Evolutionary conservation across 176 grass and related monocot genomes (phyloP), one percentile per base, ranked within the genome.

Genomic region (Chloris gayana): DNA sequence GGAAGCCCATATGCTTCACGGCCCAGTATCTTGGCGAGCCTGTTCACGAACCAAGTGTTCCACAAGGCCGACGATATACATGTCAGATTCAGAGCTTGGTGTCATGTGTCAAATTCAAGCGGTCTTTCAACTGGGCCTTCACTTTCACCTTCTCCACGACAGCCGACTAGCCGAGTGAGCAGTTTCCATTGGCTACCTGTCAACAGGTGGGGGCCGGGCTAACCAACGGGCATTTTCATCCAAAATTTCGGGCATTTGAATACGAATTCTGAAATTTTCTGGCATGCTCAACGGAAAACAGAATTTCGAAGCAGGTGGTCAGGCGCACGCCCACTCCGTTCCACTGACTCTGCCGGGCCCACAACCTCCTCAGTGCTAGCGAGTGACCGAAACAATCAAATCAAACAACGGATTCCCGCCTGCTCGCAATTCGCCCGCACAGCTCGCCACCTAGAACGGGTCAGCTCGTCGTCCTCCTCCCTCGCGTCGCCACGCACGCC

Each of bases 331-430:
- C 11, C 11, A 42, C 18, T 34, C 57, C 38, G 19, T 74, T 6
- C 10, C 17, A 74, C 81, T 75, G 82, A 84, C 73, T 68, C 8
- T 5, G 4, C 4, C 7, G 1, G 72, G 19, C 82, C 81, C 81
- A 56, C 34, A 11, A 12, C 2, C 0, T 33, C 14, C 29, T 32
- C 62, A 64, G 6, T 19, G 29, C 15, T 25, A n/a, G n/a, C n/a
- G n/a, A n/a, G n/a, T n/a, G 56, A 59, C 56, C n/a, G n/a, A 59
- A 59, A 25, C 56, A 25, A 44, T 59, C 56, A 58, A 31, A 61
- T 61, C 67, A 47, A 69, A 41, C n/a, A 78, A 77, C 67, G 31
- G 56, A 78, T 44, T 79, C 83, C 83, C 75, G 83, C 74, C 31
- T 21, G 38, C 50, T 84, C 73, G 46, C 60, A 29, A 66, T 14